Evolutionary conservation across 495 filamentous ascomycete genomes (phyloP), one percentile per base, ranked within the genome.

Genomic region (Tuber brumale): DNA sequence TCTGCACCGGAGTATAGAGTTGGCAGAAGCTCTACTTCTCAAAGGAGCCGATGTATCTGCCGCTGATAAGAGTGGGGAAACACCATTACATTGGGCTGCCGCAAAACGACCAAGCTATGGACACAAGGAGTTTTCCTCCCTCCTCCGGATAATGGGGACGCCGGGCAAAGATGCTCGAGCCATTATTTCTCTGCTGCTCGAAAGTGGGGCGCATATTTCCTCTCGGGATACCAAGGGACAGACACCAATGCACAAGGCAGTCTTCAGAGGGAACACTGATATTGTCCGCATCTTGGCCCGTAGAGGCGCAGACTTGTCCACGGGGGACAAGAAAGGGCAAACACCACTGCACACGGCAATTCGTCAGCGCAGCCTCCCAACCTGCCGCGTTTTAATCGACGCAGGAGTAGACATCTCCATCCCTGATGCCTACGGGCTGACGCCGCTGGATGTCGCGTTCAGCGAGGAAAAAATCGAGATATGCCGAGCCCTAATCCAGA

Each of bases 191-290:
- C 14, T 66, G 27, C 27, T 66, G 18, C 57, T 66, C 31, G 57
- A 66, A 14, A 66, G 57, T 27, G 73, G 73, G 16, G 73, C 73
- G 9, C 39, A 42, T 14, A 45, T 69, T 14, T 41, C 27, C 23
- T 27, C 43, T 57, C 5, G 8, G 7, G 45, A 42, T 48, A 70
- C 43, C 19, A 46, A 69, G 44, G 42, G 61, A 23, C 6, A 31
- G 37, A 69, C 73, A 23, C 41, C 75, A 45, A 39, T 77, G 18
- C 75, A 77, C 27, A 74, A 74, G 27, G 75, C 75, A 44, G 72
- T 69, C 12, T 37, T 70, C n/a, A 75, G 79, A n/a, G 77, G 77
- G 21, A 41, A 74, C 35, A 35, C 69, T 76, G 73, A 31, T 19
- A 44, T 44, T 46, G 72, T 70, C 3, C 31, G n/a, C 23, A 45